phyloP scores from a whole-genome alignment of 2,329 filamentous ascomycete genomes.

The Diaporthe sp. region DNA sequence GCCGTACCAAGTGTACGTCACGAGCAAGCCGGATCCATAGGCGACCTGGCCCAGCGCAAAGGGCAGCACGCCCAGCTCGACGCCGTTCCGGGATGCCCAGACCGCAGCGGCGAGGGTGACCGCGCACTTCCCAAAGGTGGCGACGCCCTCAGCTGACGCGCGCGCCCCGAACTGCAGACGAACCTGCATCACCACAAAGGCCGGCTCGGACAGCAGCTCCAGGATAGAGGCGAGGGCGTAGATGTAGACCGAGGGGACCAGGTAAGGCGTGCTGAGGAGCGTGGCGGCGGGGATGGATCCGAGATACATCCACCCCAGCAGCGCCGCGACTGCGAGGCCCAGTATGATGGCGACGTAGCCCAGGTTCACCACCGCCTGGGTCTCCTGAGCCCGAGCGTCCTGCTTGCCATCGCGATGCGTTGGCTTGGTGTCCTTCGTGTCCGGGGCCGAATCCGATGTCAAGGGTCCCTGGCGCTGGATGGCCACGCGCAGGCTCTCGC shows the following conservation, averaged over 20 bases:
- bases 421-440: constrained; percentile 30
- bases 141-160: constrained; percentile 85
- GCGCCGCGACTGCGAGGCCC: constrained; percentile 52
- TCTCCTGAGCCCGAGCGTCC: constrained; percentile 46
- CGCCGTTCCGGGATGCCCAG: constrained; percentile 66
- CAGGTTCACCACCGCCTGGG: constrained; percentile 84
- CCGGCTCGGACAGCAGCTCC: constrained; percentile 88
- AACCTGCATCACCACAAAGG: constrained; percentile 89
- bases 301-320: constrained; percentile 78
- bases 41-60: constrained; percentile 89
- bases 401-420: constrained; percentile 45
- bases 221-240: constrained; percentile 72
- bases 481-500: constrained; percentile 92
- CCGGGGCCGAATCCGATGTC: neutral
- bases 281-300: constrained; percentile 61
- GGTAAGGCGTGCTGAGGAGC: constrained; percentile 72
- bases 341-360: constrained; percentile 38
- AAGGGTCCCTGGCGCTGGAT: constrained; percentile 80
- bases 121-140: constrained; percentile 82
- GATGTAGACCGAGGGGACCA: constrained; percentile 66
- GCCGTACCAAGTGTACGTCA: constrained; percentile 78
- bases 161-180: constrained; percentile 84
- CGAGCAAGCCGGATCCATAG: constrained; percentile 78
- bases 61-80: constrained; percentile 81
- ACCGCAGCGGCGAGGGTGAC: constrained; percentile 80